Conservation (phyloP, 805 yeast species). For the Ogataea corticis region DNA sequence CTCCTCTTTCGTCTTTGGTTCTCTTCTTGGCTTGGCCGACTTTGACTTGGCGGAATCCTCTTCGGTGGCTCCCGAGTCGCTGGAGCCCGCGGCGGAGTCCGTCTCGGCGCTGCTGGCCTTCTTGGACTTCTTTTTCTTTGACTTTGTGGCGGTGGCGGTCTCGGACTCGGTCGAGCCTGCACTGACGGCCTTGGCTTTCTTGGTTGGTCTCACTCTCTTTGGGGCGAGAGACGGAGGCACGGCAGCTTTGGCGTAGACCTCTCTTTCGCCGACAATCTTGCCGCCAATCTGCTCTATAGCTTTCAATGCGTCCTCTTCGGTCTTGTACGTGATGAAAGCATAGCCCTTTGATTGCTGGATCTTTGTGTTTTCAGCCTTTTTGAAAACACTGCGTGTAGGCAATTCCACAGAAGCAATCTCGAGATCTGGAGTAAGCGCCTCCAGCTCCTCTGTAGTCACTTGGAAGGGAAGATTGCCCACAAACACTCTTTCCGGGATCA, state of each 20-base stretch:
- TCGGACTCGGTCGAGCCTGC: background rate
- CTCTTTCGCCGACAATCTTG: slow-evolving; percentile 34
- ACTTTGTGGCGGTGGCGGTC: slow-evolving; percentile 1
- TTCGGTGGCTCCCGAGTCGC: slow-evolving; percentile 12
- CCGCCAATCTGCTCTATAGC: slow-evolving; percentile 49
- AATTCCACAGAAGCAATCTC: slow-evolving; percentile 35
- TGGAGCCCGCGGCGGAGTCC: slow-evolving; percentile 6
- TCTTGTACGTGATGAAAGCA: slow-evolving; percentile 58
- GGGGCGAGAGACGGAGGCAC: slow-evolving; percentile 34
- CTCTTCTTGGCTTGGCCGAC: slow-evolving; percentile 13
- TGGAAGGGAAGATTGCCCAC: slow-evolving; percentile 47
- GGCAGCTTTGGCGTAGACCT: slow-evolving; percentile 54
- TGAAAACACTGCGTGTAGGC: slow-evolving; percentile 30
- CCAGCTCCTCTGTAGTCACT: slow-evolving; percentile 46
- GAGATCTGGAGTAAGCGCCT: slow-evolving; percentile 39
- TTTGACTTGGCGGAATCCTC: slow-evolving; percentile 12
- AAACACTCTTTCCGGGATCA: slow-evolving; percentile 46
- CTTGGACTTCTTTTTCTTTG: slow-evolving; percentile 15
- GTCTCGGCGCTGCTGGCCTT: slow-evolving; percentile 10
- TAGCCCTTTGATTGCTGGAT: slow-evolving; percentile 33
- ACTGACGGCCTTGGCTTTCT: slow-evolving; percentile 8
- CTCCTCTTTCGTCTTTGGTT: slow-evolving; percentile 29
- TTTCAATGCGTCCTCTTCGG: slow-evolving; percentile 60
- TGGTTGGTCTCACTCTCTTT: slow-evolving; percentile 30
- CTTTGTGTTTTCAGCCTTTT: slow-evolving; percentile 24